These are phyloP conservation scores for Geotrichum ghanense DNA, from an alignment of 805 yeast species.

Conservation along the genomic window DNA sequence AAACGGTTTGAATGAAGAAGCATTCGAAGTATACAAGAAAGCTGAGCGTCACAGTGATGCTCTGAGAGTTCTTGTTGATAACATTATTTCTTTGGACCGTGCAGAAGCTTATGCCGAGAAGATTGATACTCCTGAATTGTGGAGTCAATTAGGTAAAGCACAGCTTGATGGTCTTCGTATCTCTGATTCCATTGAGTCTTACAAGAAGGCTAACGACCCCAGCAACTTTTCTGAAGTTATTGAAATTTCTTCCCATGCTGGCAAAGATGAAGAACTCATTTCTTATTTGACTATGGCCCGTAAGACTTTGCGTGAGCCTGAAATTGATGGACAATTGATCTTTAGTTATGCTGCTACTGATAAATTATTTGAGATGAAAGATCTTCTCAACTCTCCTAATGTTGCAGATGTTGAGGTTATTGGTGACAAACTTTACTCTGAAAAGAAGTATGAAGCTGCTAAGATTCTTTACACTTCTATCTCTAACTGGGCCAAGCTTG, in stretches of 20 bases:
- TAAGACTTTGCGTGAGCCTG: slow-evolving; percentile 78
- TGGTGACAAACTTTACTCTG: slow-evolving; percentile 82
- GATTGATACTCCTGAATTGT: slow-evolving; percentile 71
- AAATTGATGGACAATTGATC: slow-evolving; percentile 84
- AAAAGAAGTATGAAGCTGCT: slow-evolving; percentile 83
- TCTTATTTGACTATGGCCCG: slow-evolving; percentile 87
- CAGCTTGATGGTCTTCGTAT: slow-evolving; percentile 89
- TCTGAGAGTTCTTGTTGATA: slow-evolving; percentile 82
- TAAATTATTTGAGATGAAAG: slow-evolving; percentile 70
- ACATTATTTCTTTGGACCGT: slow-evolving; percentile 86
- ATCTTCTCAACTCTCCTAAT: slow-evolving; percentile 71
- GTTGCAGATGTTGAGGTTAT: slow-evolving; percentile 86
- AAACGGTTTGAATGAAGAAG: slow-evolving; percentile 84
- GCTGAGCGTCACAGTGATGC: slow-evolving; percentile 70
- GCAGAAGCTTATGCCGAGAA: slow-evolving; percentile 90
- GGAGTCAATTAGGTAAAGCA: slow-evolving; percentile 94
- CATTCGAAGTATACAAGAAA: slow-evolving; percentile 83
- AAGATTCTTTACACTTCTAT: slow-evolving; percentile 75
- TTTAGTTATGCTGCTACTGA: slow-evolving; percentile 75
- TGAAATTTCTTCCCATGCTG: slow-evolving; percentile 91
- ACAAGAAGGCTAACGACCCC: slow-evolving; percentile 86
- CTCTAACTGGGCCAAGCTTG: slow-evolving; percentile 90
- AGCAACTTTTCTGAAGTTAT: slow-evolving; percentile 82
- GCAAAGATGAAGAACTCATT: slow-evolving; percentile 87
- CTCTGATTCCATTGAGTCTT: slow-evolving; percentile 84